These are phyloP conservation scores for Tephrocybe sp. DNA, from an alignment of 768 basidiomycete genomes.

Conservation along the genomic window DNA sequence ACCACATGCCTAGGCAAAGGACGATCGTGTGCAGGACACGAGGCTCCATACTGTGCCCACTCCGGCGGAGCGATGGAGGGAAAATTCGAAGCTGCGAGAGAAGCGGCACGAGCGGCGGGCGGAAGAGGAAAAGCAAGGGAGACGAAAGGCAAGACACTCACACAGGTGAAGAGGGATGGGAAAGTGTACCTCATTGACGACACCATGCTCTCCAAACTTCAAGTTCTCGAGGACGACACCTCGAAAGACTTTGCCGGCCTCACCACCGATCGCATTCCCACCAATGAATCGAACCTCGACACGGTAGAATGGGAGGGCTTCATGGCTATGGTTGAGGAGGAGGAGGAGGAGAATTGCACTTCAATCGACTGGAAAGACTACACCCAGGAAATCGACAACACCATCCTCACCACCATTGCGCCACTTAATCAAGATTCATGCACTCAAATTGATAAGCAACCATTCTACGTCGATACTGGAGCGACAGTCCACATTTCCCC, in stretches of 20 bases:
- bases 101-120: background rate
- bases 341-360: too few relatives aligned
- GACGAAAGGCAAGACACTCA: too few relatives aligned
- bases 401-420: too few relatives aligned
- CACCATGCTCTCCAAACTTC: too few relatives aligned
- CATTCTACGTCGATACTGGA: conserved; percentile 27
- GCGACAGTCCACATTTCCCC: conserved; percentile 23
- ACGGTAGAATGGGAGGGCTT: too few relatives aligned
- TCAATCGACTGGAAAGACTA: background rate
- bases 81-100: conserved; percentile 19
- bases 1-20: conserved; percentile 9
- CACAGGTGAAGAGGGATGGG: too few relatives aligned
- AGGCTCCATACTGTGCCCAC: conserved; percentile 17
- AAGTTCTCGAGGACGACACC: too few relatives aligned
- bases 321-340: too few relatives aligned
- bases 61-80: conserved; percentile 22
- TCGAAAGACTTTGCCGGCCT: too few relatives aligned
- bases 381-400: background rate
- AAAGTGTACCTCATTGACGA: too few relatives aligned
- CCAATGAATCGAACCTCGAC: too few relatives aligned
- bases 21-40: conserved; percentile 7
- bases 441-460: background rate
- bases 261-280: too few relatives aligned
- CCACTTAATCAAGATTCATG: background rate
- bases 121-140: conserved; percentile 1